These are phyloP conservation scores for Flaveria sonorensis DNA, from an alignment of 129 eudicot species.

Conservation along the genomic window DNA sequence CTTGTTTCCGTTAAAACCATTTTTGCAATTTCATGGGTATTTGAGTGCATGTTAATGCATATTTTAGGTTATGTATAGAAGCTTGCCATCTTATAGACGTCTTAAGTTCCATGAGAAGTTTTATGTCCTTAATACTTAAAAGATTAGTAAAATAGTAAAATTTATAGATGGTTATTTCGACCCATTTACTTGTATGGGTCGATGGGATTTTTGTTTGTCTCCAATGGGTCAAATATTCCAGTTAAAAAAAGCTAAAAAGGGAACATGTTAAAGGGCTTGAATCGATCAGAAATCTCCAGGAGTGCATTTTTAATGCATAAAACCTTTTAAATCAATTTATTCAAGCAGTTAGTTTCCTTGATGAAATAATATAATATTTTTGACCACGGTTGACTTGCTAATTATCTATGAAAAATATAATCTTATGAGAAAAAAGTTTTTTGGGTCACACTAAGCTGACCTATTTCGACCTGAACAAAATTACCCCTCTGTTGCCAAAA, in stretches of 20 bases:
- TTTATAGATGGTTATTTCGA: neutral
- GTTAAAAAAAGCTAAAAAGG: neutral
- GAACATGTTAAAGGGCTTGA: neutral
- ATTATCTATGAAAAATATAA: neutral
- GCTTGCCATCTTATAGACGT: neutral
- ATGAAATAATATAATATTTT: neutral
- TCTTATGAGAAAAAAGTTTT: neutral
- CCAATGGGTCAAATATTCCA: neutral
- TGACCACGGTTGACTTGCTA: neutral
- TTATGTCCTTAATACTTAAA: neutral
- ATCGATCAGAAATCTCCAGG: neutral
- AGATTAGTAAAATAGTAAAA: neutral
- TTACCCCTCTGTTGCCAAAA: neutral
- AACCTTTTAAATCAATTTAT: neutral
- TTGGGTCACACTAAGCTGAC: neutral
- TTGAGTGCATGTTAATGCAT: conserved; percentile 4
- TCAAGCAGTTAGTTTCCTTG: neutral
- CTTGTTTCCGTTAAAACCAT: neutral
- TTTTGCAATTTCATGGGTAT: neutral
- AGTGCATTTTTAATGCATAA: neutral
- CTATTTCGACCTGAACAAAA: neutral
- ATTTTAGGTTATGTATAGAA: neutral
- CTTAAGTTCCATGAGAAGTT: conserved; percentile 9
- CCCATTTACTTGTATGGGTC: neutral
- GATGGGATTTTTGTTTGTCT: neutral